These are phyloP conservation scores for Grosmannia huntii DNA, from an alignment of 2,329 filamentous ascomycete genomes.

Conservation along the genomic window DNA sequence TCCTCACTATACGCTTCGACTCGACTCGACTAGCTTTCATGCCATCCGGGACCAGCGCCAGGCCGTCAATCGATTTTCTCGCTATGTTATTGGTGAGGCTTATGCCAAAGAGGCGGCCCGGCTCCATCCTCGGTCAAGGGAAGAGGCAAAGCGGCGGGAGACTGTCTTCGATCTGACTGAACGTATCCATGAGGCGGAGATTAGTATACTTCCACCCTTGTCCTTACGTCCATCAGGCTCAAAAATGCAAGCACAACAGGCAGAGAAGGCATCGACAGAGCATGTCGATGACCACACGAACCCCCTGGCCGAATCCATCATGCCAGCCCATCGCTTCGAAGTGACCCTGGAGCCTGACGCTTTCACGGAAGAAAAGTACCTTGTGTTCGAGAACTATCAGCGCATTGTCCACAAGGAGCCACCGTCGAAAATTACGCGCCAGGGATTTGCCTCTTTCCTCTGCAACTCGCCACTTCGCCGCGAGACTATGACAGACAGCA, in stretches of 20 bases:
- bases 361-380: conserved; percentile 66
- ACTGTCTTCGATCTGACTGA: conserved; percentile 55
- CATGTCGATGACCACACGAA: neutral
- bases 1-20: conserved; percentile 74
- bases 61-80: conserved; percentile 60
- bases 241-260: neutral
- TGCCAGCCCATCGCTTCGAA: conserved; percentile 53
- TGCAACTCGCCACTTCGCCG: conserved; percentile 55
- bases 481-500: conserved; percentile 26
- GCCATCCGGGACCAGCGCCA: conserved; percentile 62
- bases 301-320: conserved; percentile 15
- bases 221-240: neutral
- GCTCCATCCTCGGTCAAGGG: conserved; percentile 53
- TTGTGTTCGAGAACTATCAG: conserved; percentile 64
- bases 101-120: conserved; percentile 54
- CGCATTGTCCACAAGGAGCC: conserved; percentile 57
- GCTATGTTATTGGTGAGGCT: conserved; percentile 51
- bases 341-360: conserved; percentile 58
- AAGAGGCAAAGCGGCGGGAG: conserved; percentile 49
- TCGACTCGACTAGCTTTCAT: conserved; percentile 53
- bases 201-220: conserved; percentile 26
- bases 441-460: conserved; percentile 58
- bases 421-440: conserved; percentile 41
- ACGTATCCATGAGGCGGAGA: conserved; percentile 58
- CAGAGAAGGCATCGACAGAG: neutral